Evolutionary conservation across 768 basidiomycete genomes (phyloP).

Genomic region (Omphalotus guepiniiformis): DNA sequence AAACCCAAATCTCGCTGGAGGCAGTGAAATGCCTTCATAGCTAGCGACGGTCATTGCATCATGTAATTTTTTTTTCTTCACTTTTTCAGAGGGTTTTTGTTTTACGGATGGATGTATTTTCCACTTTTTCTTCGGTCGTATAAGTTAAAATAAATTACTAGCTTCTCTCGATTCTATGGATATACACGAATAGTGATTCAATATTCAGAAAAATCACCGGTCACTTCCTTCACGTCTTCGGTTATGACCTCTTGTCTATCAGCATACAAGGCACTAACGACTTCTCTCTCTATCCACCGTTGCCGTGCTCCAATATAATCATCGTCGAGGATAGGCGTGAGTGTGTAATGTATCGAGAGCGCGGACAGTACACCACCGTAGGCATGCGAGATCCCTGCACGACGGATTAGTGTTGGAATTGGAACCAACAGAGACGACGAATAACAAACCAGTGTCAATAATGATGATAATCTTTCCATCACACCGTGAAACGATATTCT

Average conservation of each 20-base stretch:
- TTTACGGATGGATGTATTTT: no score
- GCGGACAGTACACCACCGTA: slow-evolving; percentile 93
- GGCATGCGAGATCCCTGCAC: slow-evolving; percentile 87
- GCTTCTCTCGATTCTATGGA: no score
- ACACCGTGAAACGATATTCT: slow-evolving; percentile 84
- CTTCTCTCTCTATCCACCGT: slow-evolving; percentile 58
- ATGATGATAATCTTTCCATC: slow-evolving; percentile 91
- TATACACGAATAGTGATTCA: no score
- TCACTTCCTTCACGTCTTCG: slow-evolving; percentile 41
- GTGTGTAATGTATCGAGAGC: slow-evolving; percentile 79
- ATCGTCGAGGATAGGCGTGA: slow-evolving; percentile 48
- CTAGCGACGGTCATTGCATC: no score
- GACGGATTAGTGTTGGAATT: slow-evolving; percentile 18
- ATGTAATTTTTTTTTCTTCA: no score
- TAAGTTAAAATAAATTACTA: no score
- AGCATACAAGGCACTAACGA: slow-evolving; percentile 61
- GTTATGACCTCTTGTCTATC: slow-evolving; percentile 50
- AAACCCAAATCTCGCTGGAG: no score
- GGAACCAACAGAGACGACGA: neutral
- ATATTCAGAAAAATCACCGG: slow-evolving; percentile 45
- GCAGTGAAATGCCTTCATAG: no score
- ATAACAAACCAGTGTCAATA: slow-evolving; percentile 77
- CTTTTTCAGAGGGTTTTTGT: no score
- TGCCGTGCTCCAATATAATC: slow-evolving; percentile 29
- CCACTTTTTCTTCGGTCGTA: no score